Evolutionary conservation across 345 rosid genomes (phyloP), one percentile per base, ranked within the genome.

Genomic region (Adansonia digitata): DNA sequence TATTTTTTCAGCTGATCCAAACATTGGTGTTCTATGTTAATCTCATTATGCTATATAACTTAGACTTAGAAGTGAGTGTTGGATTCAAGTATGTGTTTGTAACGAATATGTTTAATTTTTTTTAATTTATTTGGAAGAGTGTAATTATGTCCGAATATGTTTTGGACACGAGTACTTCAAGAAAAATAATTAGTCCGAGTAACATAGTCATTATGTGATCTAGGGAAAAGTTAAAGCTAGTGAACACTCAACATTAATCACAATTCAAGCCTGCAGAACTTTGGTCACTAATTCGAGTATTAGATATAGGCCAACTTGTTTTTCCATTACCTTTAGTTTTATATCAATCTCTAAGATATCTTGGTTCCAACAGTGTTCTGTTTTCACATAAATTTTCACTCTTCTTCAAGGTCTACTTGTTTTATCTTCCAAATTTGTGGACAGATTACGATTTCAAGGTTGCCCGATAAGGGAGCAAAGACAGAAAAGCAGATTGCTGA

Each of bases 401-500:
- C 51, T 20, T 7, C 20, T 52, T 17, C 18, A 64, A 20, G 48
- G 48, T 15, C 26, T 17, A 29, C 2, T 10, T 2, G 37, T 40
- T 56, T 45, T 31, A n/a, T 46, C 15, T 39, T 59, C 13, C 13
- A 18, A 56, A 56, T 56, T 37, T 71, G 49, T 53, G 17, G 49
- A 71, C 89, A 95, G 99, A 82, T 6, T 40, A 87, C 84, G 2
- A 77, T 93, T 22, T 85, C 94, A 43, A 90, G 83, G 71, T 78
- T 95, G 73, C 94, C 99, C 2, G 99, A 95, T 75, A 80, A 82
- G 78, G 99, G 99, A 65, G 89, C 81, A 4, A 93, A 86, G 75
- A 39, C 93, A 61, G 88, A 82, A 77, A 88, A 86, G 79, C 91
- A 93, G 84, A 88, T 95, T 53, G 77, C 78, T 1, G 93, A 87